These are phyloP conservation scores for Medakamo hakoo DNA, from an alignment of 139 green algal species.

Conservation along the genomic window DNA sequence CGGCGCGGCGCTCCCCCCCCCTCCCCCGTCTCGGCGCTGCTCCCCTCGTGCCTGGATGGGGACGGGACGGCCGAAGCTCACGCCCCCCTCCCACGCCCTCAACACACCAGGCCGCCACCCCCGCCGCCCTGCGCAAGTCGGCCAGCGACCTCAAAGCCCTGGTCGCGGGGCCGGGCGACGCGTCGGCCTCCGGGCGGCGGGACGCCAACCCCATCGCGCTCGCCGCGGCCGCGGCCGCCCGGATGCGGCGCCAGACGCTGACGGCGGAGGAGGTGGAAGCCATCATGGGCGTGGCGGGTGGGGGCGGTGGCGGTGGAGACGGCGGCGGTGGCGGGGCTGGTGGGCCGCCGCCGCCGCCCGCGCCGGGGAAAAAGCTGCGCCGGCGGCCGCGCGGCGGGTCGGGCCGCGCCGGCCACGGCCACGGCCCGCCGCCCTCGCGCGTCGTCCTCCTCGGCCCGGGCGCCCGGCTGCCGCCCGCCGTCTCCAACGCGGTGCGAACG, in stretches of 20 bases:
- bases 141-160: too few relatives aligned
- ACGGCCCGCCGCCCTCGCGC: not conserved
- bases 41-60: too few relatives aligned
- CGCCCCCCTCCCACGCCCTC: too few relatives aligned
- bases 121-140: too few relatives aligned
- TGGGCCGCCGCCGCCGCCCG: not conserved
- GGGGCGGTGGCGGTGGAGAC: not conserved
- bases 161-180: too few relatives aligned
- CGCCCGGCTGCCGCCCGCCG: not conserved
- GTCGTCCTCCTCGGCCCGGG: slow-evolving; percentile 7
- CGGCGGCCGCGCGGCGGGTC: not conserved
- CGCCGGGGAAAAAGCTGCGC: not conserved
- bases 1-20: too few relatives aligned
- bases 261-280: not conserved
- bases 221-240: too few relatives aligned
- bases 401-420: too few relatives aligned
- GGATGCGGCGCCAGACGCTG: not conserved
- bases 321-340: not conserved
- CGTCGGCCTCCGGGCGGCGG: too few relatives aligned
- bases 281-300: not conserved
- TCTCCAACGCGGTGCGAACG: slow-evolving; percentile 42
- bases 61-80: too few relatives aligned
- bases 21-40: too few relatives aligned
- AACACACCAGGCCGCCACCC: too few relatives aligned
- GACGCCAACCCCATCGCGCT: not conserved